phyloP scores from a whole-genome alignment of 2,329 filamentous ascomycete genomes.

The Diaporthe longicolla region DNA sequence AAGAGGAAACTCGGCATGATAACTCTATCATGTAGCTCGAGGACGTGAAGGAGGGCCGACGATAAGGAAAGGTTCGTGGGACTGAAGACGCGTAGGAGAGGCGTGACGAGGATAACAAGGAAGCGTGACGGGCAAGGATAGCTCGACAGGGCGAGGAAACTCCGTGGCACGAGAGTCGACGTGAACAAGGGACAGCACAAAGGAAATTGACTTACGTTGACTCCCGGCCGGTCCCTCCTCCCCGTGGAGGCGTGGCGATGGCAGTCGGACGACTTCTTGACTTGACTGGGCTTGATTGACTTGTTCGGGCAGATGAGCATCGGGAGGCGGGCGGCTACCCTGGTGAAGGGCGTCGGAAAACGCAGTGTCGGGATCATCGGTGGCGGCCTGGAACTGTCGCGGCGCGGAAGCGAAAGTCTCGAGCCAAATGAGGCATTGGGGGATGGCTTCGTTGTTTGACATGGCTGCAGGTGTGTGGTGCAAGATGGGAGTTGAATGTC shows the following conservation, averaged over 20 bases:
- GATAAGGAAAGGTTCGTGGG: no score
- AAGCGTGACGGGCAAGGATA: no score
- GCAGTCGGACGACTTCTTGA: background rate
- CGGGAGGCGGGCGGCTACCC: background rate
- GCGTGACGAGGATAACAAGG: no score
- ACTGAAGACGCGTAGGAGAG: no score
- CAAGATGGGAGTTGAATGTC: background rate
- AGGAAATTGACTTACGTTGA: background rate
- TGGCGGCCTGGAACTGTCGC: background rate
- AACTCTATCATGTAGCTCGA: no score
- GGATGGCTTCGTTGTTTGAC: background rate
- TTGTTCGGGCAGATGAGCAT: background rate
- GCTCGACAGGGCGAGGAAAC: background rate
- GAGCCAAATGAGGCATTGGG: background rate
- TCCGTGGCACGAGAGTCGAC: background rate
- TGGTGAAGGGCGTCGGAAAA: background rate
- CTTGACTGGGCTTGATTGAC: background rate
- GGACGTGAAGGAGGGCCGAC: no score
- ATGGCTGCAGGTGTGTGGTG: background rate
- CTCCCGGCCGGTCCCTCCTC: conserved; percentile 2
- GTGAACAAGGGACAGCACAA: no score
- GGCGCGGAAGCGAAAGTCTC: background rate
- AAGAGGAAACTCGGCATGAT: no score
- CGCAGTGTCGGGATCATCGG: background rate
- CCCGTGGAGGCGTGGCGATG: conserved; percentile 14